Evolutionary conservation across 805 yeast genomes (phyloP).

Genomic region (Cephaloascus albidus): DNA sequence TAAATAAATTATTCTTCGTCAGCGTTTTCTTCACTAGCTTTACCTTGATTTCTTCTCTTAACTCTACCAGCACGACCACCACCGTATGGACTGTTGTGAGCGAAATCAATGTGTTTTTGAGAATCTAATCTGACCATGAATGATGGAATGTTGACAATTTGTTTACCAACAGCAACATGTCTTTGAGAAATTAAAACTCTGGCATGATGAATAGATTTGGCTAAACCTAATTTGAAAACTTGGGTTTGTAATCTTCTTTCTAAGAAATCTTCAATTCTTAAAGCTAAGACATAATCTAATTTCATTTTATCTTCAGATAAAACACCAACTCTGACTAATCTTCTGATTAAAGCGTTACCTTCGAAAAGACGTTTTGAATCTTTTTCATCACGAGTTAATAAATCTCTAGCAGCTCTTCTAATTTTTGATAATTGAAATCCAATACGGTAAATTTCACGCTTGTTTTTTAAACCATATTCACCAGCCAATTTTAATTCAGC

Average conservation of each 20-base stretch:
- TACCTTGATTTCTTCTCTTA: constrained; percentile 83
- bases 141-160: constrained; percentile 96
- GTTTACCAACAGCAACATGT: constrained; percentile 99
- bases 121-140: constrained; percentile 99
- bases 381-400: constrained; percentile 99
- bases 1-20: constrained; percentile 57
- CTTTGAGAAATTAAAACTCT: constrained; percentile 98
- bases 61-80: constrained; percentile 99
- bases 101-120: constrained; percentile 99
- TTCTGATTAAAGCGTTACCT: constrained; percentile 99
- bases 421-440: constrained; percentile 98
- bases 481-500: constrained; percentile 99
- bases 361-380: constrained; percentile 99
- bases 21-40: constrained; percentile 57
- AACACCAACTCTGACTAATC: constrained; percentile 98
- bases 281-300: constrained; percentile 99
- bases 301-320: constrained; percentile 98
- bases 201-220: constrained; percentile 99
- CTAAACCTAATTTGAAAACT: constrained; percentile 99
- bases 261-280: constrained; percentile 97
- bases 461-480: constrained; percentile 99
- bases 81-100: constrained; percentile 99
- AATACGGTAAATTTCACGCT: constrained; percentile 99
- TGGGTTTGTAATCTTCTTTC: constrained; percentile 99
- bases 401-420: constrained; percentile 99